Base-by-base conservation (phyloP, 2,329 filamentous ascomycete species). In the Aspergillus niger region DNA sequence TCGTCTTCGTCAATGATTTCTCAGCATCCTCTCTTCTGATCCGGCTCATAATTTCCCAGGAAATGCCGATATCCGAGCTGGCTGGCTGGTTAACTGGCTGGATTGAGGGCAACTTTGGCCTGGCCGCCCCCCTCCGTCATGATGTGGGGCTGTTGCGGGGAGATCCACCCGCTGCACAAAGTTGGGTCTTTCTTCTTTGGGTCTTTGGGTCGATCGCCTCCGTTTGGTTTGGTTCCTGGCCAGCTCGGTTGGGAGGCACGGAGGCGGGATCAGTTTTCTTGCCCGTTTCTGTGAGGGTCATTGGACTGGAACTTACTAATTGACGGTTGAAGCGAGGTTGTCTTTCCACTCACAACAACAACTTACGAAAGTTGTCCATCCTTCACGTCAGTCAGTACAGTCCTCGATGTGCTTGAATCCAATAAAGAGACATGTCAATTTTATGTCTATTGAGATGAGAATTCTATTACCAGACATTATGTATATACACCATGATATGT, bases 101-200 rank as follows among this genome's bases (percentile, higher is more conserved):
- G 11, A 36, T 15, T 36, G 32, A 13, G 32, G 32, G 32, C 32
- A 36, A 36, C 32, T 36, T 36, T 11, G 32, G 32, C 4, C 32
- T 36, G 10, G 32, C 32, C 32, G 30, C 8, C 15, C 2, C 41
- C 41, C 8, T 44, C 17, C 41, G 20, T 44, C 41, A 28, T 24
- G 24, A n/a, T 24, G 67, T 68, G 67, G 67, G 66, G 67, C 66
- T 59, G 32, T 58, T 67, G 67, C 62, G 67, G 67, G 60, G 67
- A 64, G 41, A 62, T 61, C 64, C 61, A 67, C 61, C 38, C 53
- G 50, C n/a, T 22, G 30, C 32, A 10, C 32, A 26, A 24, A 24
- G 17, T 26, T 26, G 26, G 36, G 30, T 24, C 36, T 53, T 20
- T n/a, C 17, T 36, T 36, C 13, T 13, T 10, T 36, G 5, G 20